Evolutionary conservation across 73 alveolate species (phyloP).

Genomic region (Paramecium primaurelia): DNA sequence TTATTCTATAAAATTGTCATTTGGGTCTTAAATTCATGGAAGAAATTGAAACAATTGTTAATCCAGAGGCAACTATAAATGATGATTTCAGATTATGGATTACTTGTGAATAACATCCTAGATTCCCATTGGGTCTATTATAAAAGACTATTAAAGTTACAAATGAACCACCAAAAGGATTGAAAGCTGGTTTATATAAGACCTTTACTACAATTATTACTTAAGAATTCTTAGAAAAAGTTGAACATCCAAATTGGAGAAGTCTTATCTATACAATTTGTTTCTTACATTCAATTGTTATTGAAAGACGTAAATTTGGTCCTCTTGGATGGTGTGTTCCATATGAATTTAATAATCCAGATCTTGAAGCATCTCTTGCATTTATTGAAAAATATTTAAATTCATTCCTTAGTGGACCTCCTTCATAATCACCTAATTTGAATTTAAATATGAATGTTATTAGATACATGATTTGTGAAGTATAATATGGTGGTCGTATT

Average conservation of each 20-base stretch:
- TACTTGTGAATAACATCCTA: constrained; percentile 98
- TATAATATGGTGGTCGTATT: constrained; percentile 99
- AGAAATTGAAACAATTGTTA: constrained; percentile 88
- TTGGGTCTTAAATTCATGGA: constrained; percentile 97
- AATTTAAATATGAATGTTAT: constrained; percentile 93
- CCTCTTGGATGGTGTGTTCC: constrained; percentile 99
- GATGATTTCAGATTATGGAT: constrained; percentile 99
- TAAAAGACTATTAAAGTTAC: constrained; percentile 99
- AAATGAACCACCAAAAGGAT: constrained; percentile 99
- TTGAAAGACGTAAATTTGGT: constrained; percentile 98
- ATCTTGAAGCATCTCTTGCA: constrained; percentile 98
- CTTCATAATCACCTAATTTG: constrained; percentile 74
- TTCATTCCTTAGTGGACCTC: constrained; percentile 82
- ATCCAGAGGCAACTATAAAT: constrained; percentile 94
- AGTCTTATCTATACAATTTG: constrained; percentile 93
- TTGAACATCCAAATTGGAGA: constrained; percentile 98
- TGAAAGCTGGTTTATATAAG: constrained; percentile 99
- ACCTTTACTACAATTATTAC: constrained; percentile 98
- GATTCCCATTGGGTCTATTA: constrained; percentile 99
- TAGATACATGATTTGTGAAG: constrained; percentile 98
- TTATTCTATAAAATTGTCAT: constrained; percentile 97
- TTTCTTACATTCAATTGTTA: constrained; percentile 98
- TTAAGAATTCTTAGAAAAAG: constrained; percentile 94
- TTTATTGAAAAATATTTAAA: constrained; percentile 98
- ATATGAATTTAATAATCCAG: constrained; percentile 99